phyloP scores from a whole-genome alignment of 192 early-diverging fungal species.

The Backusella psychrophila region DNA sequence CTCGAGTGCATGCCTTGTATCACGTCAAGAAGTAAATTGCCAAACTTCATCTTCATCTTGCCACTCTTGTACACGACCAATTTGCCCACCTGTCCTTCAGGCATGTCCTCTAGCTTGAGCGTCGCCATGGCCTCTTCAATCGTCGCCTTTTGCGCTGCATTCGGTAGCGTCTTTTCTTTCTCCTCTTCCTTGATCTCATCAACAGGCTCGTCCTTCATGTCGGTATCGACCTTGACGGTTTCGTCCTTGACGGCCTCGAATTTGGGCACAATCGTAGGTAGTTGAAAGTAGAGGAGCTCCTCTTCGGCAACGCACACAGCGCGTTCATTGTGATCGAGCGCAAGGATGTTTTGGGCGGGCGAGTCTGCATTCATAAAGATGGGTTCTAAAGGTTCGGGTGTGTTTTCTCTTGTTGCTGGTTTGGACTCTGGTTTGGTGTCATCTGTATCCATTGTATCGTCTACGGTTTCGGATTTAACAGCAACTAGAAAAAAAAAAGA shows the following conservation, averaged over 20 bases:
- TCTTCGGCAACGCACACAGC: slow-evolving; percentile 35
- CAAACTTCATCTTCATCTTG: slow-evolving; percentile 62
- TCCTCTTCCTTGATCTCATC: slow-evolving; percentile 11
- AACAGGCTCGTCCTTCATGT: slow-evolving; percentile 30
- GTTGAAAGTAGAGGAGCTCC: slow-evolving; percentile 60
- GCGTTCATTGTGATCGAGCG: slow-evolving; percentile 16
- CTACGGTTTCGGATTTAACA: not conserved
- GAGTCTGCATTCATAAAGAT: slow-evolving; percentile 22
- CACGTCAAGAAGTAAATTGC: slow-evolving; percentile 60
- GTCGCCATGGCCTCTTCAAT: slow-evolving; percentile 14
- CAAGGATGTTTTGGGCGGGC: slow-evolving; percentile 26
- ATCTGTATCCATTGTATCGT: slow-evolving; percentile 1
- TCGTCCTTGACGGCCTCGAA: slow-evolving; percentile 38
- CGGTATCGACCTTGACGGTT: slow-evolving; percentile 1
- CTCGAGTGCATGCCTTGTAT: slow-evolving; percentile 45
- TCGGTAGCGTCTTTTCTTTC: slow-evolving; percentile 15
- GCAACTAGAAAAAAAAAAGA: not conserved
- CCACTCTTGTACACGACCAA: slow-evolving; percentile 62
- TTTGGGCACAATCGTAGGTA: slow-evolving; percentile 55
- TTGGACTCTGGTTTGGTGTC: not conserved
- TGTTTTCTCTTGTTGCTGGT: not conserved
- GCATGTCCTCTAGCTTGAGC: slow-evolving; percentile 15
- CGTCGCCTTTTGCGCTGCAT: slow-evolving; percentile 16
- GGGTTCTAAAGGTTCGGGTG: not conserved
- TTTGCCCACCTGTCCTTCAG: slow-evolving; percentile 59